A percentile compares a stretch with the other conserved stretches of the same genome.
Conservation (phyloP, 2,329 filamentous ascomycete species). For the Eurotiales sp. region DNA sequence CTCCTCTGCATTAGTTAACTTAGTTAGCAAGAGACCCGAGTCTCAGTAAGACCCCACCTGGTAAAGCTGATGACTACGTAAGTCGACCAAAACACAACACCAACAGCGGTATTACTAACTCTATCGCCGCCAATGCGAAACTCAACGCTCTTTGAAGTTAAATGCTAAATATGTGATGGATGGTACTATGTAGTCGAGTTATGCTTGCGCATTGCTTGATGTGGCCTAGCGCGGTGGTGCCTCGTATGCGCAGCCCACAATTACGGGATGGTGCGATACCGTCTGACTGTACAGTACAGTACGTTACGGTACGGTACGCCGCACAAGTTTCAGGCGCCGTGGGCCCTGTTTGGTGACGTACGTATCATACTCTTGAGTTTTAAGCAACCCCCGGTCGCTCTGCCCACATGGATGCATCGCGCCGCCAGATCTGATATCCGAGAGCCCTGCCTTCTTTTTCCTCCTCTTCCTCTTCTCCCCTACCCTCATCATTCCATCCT, state of each 20-base stretch:
- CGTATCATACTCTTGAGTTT: slow-evolving; percentile 1
- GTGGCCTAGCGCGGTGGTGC: not conserved
- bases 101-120: too few species aligned
- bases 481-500: not conserved
- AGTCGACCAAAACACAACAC: too few species aligned
- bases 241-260: too few species aligned
- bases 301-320: not conserved
- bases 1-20: not conserved
- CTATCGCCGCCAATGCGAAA: too few species aligned
- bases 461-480: not conserved
- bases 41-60: not conserved
- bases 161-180: too few species aligned
- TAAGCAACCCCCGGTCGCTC: slow-evolving; percentile 1
- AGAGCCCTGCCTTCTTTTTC: not conserved
- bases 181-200: not conserved
- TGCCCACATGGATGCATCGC: slow-evolving; percentile 16
- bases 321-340: not conserved
- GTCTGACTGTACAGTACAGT: not conserved
- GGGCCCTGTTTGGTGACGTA: slow-evolving; percentile 12
- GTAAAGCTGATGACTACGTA: not conserved
- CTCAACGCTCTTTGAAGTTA: too few species aligned
- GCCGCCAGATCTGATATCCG: slow-evolving; percentile 17
- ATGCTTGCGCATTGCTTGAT: not conserved
- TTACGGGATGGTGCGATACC: too few species aligned
- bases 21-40: too few species aligned